A percentile compares a stretch with the other conserved stretches of the same genome.
These are phyloP conservation scores for Hevea brasiliensis DNA, from an alignment of 345 rosid species.

Conservation along the genomic window DNA sequence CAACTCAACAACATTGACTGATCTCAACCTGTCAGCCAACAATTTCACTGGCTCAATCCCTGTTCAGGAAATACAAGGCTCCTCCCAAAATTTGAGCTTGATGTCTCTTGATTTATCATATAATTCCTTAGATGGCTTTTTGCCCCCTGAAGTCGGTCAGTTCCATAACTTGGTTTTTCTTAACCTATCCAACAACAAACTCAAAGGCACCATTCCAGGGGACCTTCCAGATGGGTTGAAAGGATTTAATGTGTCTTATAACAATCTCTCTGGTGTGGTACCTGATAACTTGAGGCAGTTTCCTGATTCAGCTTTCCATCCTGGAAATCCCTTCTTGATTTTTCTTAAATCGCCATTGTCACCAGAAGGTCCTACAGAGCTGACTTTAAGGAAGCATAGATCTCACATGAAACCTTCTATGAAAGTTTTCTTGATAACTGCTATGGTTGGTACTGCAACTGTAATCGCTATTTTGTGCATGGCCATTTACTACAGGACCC, in stretches of 20 bases:
- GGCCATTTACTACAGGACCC: conserved; percentile 36
- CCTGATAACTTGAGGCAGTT: conserved; percentile 64
- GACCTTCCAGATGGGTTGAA: conserved; percentile 59
- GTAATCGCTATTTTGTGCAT: conserved; percentile 47
- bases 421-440: conserved; percentile 54
- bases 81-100: conserved; percentile 52
- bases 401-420: conserved; percentile 43
- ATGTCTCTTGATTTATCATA: conserved; percentile 61
- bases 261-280: conserved; percentile 74
- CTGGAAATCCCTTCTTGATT: conserved; percentile 67
- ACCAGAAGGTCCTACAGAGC: conserved; percentile 38
- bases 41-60: conserved; percentile 71
- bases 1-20: conserved; percentile 53
- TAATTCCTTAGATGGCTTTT: conserved; percentile 60
- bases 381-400: conserved; percentile 29
- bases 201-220: conserved; percentile 68
- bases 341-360: conserved; percentile 43
- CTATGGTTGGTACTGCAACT: conserved; percentile 51
- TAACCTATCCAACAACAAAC: conserved; percentile 63
- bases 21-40: conserved; percentile 69
- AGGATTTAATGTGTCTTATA: conserved; percentile 60
- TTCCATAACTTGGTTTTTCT: conserved; percentile 54
- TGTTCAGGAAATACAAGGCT: conserved; percentile 39
- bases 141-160: conserved; percentile 46
- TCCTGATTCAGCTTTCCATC: conserved; percentile 83